Percentiles rank a stretch among this genome's conserved stretches.
These are phyloP conservation scores for Beauveria rudraprayagi DNA, from an alignment of 2,329 filamentous ascomycete genomes.

Conservation along the genomic window DNA sequence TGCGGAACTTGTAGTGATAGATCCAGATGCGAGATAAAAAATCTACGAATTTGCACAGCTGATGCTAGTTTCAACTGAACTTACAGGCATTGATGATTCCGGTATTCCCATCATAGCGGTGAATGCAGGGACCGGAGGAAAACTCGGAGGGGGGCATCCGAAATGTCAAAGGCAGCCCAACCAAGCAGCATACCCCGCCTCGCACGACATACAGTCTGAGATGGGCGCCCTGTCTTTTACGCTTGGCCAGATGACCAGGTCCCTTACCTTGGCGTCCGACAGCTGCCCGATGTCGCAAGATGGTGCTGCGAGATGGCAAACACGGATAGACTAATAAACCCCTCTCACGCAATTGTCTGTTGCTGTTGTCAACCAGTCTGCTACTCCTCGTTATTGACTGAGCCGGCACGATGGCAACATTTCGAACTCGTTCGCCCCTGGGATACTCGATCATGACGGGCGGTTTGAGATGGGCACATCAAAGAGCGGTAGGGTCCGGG, in stretches of 20 bases:
- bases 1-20: no score
- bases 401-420: not conserved
- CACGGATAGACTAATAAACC: not conserved
- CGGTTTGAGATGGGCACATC: not conserved
- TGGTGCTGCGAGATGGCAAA: not conserved
- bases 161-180: not conserved
- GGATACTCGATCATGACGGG: not conserved
- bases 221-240: not conserved
- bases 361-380: not conserved
- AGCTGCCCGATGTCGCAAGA: constrained; percentile 8
- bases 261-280: not conserved
- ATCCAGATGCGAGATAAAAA: no score
- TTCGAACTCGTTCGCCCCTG: not conserved
- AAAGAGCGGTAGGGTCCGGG: not conserved
- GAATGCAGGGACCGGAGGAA: no score
- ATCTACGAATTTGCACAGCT: no score
- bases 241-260: not conserved
- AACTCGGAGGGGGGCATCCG: not conserved
- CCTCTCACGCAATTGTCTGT: not conserved
- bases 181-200: not conserved
- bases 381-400: not conserved
- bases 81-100: no score
- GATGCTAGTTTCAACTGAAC: no score
- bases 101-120: no score
- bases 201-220: not conserved